phyloP scores from a whole-genome alignment of 2,329 filamentous ascomycete species.

The Diaporthe ilicicola region DNA sequence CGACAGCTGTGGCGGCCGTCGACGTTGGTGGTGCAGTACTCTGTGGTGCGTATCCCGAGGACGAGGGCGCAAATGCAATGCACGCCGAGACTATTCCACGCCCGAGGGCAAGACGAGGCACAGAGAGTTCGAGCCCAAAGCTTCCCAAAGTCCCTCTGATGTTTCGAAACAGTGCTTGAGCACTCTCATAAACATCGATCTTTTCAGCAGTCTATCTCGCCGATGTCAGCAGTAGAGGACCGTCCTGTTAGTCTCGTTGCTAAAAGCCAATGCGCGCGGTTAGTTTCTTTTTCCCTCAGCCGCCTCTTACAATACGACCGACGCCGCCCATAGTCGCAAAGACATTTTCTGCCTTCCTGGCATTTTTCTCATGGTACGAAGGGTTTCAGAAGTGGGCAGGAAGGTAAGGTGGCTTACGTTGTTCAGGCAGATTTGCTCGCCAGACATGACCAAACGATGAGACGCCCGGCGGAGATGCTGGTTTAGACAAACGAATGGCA shows the following conservation, averaged over 20 bases:
- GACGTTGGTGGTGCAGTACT: constrained; percentile 29
- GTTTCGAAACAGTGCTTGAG: constrained; percentile 30
- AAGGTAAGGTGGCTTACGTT: constrained; percentile 24
- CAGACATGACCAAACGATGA: constrained; percentile 25
- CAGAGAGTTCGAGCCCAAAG: constrained; percentile 19
- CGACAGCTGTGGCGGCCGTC: constrained; percentile 44
- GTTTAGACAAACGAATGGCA: constrained; percentile 21
- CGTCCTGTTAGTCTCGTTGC: constrained; percentile 30
- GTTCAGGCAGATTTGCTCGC: background rate
- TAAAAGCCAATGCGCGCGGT: constrained; percentile 28
- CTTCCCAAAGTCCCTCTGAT: constrained; percentile 23
- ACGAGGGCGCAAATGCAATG: constrained; percentile 40
- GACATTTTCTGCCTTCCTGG: background rate
- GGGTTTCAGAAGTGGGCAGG: background rate
- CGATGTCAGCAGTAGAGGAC: constrained; percentile 25
- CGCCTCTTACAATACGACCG: constrained; percentile 24
- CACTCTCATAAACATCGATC: constrained; percentile 25
- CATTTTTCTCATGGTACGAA: background rate
- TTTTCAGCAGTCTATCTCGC: constrained; percentile 27
- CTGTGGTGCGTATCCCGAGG: constrained; percentile 42
- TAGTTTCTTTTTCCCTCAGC: constrained; percentile 29
- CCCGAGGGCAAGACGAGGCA: constrained; percentile 18
- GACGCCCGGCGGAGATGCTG: constrained; percentile 16
- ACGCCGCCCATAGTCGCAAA: constrained; percentile 1
- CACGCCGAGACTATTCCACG: constrained; percentile 27